phyloP scores from a whole-genome alignment of 306 rosid genomes.

The Vicia faba region DNA sequence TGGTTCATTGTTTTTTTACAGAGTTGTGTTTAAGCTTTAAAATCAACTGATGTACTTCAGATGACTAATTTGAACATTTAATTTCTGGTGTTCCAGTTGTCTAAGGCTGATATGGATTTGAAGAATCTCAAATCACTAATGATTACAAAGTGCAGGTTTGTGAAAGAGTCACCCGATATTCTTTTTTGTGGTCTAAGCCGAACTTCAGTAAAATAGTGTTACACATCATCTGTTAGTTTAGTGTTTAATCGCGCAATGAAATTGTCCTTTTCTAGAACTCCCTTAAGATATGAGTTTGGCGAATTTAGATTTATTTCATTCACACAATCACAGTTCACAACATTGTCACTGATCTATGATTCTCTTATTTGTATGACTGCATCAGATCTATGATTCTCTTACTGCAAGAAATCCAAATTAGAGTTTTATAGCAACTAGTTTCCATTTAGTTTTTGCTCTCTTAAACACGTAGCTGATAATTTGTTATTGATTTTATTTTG shows the following conservation, averaged over 20 bases:
- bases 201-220: constrained; percentile 3
- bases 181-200: background rate
- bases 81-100: constrained; percentile 56
- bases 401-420: too few species aligned
- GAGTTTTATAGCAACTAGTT: background rate
- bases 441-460: background rate
- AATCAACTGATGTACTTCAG: constrained; percentile 5
- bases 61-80: constrained; percentile 6
- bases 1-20: constrained; percentile 5
- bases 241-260: background rate
- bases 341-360: background rate
- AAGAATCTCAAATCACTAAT: constrained; percentile 59
- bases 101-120: constrained; percentile 56
- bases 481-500: background rate
- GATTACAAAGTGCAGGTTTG: constrained; percentile 75
- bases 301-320: too few species aligned
- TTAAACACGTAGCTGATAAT: background rate
- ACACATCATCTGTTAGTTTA: background rate
- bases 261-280: background rate
- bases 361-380: background rate
- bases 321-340: background rate
- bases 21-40: constrained; percentile 15
- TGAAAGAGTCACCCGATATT: too few species aligned
- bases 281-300: too few species aligned
- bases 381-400: background rate